Conservation (phyloP, 148 eudicot genomes). For the Fallopia convolvulus region DNA sequence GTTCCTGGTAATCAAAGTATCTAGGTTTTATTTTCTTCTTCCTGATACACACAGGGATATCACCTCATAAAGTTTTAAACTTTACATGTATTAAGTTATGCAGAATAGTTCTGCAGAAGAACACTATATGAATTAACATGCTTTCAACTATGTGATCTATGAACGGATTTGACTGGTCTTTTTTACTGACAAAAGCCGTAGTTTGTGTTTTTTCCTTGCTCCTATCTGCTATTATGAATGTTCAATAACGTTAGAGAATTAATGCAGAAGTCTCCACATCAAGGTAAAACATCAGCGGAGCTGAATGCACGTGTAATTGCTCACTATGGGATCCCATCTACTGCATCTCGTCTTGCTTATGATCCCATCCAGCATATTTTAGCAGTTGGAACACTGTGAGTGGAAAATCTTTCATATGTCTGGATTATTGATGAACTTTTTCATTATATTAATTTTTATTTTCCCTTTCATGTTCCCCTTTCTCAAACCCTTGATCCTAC, state of each 20-base stretch:
- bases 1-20: not conserved
- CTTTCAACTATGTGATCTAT: not conserved
- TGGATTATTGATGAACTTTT: not conserved
- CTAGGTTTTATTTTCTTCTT: not conserved
- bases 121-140: not conserved
- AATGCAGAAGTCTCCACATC: not conserved
- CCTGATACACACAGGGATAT: not conserved
- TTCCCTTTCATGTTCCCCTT: not conserved
- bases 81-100: not conserved
- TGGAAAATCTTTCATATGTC: conserved; percentile 12
- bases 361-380: conserved; percentile 83
- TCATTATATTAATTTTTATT: not conserved
- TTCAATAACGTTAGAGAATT: not conserved
- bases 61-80: not conserved
- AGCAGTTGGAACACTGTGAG: conserved; percentile 88
- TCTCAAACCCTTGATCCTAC: not conserved
- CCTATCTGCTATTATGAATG: not conserved
- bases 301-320: conserved; percentile 49
- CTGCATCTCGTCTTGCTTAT: conserved; percentile 80
- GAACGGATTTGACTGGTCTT: not conserved
- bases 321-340: conserved; percentile 94
- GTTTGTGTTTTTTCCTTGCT: not conserved
- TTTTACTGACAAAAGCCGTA: not conserved
- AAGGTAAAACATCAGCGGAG: conserved; percentile 9
- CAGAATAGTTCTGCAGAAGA: not conserved